These are phyloP conservation scores for Madurella mycetomatis DNA, from an alignment of 2,329 filamentous ascomycete genomes.

Conservation along the genomic window DNA sequence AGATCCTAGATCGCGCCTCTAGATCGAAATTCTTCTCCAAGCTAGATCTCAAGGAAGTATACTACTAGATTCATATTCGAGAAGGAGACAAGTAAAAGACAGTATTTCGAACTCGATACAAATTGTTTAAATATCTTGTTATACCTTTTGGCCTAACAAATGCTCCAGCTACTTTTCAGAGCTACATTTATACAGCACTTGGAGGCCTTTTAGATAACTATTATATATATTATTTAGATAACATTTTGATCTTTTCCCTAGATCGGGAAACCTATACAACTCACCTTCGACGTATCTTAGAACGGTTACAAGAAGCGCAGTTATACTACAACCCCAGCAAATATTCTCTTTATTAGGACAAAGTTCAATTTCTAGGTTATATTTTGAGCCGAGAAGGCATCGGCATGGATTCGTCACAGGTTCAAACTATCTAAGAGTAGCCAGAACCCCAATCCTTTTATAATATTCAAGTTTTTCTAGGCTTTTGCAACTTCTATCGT, in stretches of 20 bases:
- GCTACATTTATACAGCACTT: background rate
- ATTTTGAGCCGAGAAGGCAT: background rate
- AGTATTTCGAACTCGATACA: background rate
- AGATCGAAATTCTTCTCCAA: background rate
- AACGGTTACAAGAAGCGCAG: background rate
- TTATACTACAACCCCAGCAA: background rate
- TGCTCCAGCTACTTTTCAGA: background rate
- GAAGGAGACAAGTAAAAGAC: background rate
- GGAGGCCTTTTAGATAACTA: background rate
- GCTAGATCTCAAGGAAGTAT: background rate
- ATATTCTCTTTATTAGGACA: background rate
- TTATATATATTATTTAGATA: background rate
- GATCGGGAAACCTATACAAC: background rate
- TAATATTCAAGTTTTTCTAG: background rate
- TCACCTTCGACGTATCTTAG: background rate
- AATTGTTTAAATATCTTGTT: background rate
- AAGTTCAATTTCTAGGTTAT: background rate
- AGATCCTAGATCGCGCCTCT: background rate
- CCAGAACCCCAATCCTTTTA: background rate
- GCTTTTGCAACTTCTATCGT: background rate
- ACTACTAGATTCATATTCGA: background rate
- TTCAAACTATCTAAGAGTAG: background rate
- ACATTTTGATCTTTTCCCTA: background rate
- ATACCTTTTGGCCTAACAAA: too few species aligned
- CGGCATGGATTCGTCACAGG: background rate